These are phyloP conservation scores for Cyclostephanos tholiformis DNA, from an alignment of 108 stramenopile species.

Conservation along the genomic window DNA sequence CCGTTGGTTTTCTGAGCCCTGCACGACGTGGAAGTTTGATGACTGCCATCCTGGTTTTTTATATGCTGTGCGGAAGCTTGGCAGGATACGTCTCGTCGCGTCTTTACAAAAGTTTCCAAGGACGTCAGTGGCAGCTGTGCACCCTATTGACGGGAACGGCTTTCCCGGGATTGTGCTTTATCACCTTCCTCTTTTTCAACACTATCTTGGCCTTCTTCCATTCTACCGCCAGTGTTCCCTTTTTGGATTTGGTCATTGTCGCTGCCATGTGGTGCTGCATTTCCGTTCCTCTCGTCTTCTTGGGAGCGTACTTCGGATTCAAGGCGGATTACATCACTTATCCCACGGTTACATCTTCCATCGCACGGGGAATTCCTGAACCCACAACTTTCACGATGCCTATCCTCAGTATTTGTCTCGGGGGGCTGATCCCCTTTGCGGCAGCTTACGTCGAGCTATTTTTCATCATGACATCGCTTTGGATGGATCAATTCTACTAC, in stretches of 20 bases:
- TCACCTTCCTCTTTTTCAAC: slow-evolving; percentile 89
- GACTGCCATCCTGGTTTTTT: slow-evolving; percentile 88
- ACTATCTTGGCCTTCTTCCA: slow-evolving; percentile 84
- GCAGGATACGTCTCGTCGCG: slow-evolving; percentile 90
- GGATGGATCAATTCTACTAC: slow-evolving; percentile 99
- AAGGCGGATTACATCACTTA: slow-evolving; percentile 84
- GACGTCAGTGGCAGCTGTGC: slow-evolving; percentile 93
- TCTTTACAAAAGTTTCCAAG: slow-evolving; percentile 95
- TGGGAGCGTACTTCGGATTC: slow-evolving; percentile 99
- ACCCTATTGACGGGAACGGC: slow-evolving; percentile 90
- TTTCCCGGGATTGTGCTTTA: slow-evolving; percentile 90
- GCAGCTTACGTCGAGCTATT: slow-evolving; percentile 98
- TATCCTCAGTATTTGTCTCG: slow-evolving; percentile 73
- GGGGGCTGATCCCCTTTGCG: slow-evolving; percentile 96
- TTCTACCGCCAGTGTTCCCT: slow-evolving; percentile 93
- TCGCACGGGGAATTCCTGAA: slow-evolving; percentile 92
- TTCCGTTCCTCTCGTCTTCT: slow-evolving; percentile 95
- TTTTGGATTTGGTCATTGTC: slow-evolving; percentile 92
- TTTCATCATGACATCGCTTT: slow-evolving; percentile 97
- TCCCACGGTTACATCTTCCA: slow-evolving; percentile 90
- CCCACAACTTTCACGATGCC: slow-evolving; percentile 82
- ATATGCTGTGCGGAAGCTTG: slow-evolving; percentile 88
- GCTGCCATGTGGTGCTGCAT: slow-evolving; percentile 98
- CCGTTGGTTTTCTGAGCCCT: slow-evolving; percentile 93
- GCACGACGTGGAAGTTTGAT: slow-evolving; percentile 93